Conservation (phyloP, 345 rosid genomes). For the Firmiana major region DNA sequence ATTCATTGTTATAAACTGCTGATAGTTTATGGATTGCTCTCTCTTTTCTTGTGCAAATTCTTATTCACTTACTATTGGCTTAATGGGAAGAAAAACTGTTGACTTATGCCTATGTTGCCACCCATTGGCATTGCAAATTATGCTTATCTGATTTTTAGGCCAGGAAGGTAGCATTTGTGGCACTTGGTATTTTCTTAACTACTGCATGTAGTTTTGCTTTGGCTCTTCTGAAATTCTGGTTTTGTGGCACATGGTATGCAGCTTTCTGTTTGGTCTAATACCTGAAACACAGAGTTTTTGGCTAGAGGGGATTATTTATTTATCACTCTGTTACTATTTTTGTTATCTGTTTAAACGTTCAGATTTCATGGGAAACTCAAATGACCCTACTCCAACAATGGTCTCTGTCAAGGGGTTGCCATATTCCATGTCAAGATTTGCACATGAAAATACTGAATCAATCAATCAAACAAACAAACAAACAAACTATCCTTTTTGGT, state of each 20-base stretch:
- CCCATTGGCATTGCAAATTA: not conserved
- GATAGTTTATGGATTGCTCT: not conserved
- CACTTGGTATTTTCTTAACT: not conserved
- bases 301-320: not conserved
- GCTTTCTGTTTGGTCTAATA: not conserved
- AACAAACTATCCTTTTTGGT: not conserved
- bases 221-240: not conserved
- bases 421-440: not conserved
- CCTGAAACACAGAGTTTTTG: not conserved
- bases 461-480: too few species aligned
- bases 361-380: not conserved
- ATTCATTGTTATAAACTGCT: not conserved
- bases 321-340: not conserved
- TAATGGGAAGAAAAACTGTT: not conserved
- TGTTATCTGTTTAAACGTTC: not conserved
- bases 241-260: not conserved
- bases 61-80: not conserved
- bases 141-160: not conserved
- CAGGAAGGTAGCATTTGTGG: not conserved
- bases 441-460: too few species aligned
- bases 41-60: not conserved
- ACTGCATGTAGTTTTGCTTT: not conserved
- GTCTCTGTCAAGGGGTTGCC: not conserved
- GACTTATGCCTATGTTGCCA: not conserved
- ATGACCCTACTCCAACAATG: not conserved